Conservation (phyloP, 2,329 filamentous ascomycete species). For the Fusarium paranaense region DNA sequence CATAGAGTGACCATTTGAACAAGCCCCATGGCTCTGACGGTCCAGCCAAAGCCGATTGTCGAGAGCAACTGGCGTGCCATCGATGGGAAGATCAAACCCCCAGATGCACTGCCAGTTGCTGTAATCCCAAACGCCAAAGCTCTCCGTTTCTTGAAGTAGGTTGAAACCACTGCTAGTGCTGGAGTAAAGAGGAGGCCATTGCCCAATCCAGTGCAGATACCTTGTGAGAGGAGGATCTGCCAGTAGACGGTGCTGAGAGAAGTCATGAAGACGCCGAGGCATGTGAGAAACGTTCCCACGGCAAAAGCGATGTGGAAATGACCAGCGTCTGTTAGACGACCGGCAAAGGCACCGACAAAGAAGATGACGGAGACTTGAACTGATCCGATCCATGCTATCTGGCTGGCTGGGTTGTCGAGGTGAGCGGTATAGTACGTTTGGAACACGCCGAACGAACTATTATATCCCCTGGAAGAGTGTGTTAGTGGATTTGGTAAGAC, state of each 20-base stretch:
- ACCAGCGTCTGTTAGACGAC: background rate
- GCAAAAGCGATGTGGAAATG: background rate
- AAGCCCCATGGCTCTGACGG: background rate
- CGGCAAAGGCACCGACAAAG: background rate
- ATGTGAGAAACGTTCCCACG: background rate
- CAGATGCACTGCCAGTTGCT: background rate
- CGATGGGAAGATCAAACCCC: background rate
- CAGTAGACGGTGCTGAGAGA: background rate
- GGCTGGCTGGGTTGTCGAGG: background rate
- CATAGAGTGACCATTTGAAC: background rate
- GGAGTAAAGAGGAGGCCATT: background rate
- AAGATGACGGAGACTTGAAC: background rate
- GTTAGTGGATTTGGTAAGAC: rapidly evolving
- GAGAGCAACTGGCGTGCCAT: background rate
- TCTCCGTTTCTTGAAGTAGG: background rate
- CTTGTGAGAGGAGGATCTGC: background rate
- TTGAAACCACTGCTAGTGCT: background rate
- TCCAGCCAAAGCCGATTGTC: background rate
- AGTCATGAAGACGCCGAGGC: background rate
- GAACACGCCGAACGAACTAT: background rate
- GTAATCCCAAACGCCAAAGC: background rate
- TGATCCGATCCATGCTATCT: background rate
- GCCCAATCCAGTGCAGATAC: background rate
- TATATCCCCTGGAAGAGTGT: background rate
- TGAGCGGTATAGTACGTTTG: background rate